These are phyloP conservation scores for Saccharomyces hybrid DNA, from an alignment of 1,139 yeast species.

Conservation along the genomic window DNA sequence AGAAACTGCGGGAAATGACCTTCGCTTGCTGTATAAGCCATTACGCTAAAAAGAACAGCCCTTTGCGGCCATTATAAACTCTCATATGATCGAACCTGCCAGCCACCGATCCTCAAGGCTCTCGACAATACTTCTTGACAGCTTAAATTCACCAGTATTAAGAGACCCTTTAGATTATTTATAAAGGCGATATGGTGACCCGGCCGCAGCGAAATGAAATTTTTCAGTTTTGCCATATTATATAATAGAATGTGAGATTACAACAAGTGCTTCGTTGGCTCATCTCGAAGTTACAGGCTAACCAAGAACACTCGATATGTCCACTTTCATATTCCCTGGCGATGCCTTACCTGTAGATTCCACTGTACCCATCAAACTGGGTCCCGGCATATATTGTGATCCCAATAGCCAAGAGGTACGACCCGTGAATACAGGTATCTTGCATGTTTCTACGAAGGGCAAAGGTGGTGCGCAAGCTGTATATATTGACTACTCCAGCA, in stretches of 20 bases:
- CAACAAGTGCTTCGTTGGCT: neutral
- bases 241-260: no score
- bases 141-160: no score
- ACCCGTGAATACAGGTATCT: conserved; percentile 41
- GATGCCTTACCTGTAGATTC: conserved; percentile 26
- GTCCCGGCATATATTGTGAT: conserved; percentile 39
- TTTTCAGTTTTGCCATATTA: no score
- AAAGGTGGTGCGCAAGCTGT: conserved; percentile 33
- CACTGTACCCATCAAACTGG: conserved; percentile 32
- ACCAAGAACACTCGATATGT: neutral
- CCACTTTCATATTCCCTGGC: conserved; percentile 33
- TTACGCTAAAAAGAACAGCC: no score
- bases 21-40: neutral
- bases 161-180: no score
- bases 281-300: neutral
- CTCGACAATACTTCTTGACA: no score
- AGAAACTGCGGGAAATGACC: neutral
- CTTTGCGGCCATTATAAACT: no score
- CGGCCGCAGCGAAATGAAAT: neutral
- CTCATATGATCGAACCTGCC: no score
- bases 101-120: no score
- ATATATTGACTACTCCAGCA: conserved; percentile 51
- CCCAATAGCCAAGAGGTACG: conserved; percentile 30
- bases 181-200: neutral
- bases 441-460: conserved; percentile 21